phyloP scores from a whole-genome alignment of 106 monocot genomes.

The Dioscorea dumetorum region DNA sequence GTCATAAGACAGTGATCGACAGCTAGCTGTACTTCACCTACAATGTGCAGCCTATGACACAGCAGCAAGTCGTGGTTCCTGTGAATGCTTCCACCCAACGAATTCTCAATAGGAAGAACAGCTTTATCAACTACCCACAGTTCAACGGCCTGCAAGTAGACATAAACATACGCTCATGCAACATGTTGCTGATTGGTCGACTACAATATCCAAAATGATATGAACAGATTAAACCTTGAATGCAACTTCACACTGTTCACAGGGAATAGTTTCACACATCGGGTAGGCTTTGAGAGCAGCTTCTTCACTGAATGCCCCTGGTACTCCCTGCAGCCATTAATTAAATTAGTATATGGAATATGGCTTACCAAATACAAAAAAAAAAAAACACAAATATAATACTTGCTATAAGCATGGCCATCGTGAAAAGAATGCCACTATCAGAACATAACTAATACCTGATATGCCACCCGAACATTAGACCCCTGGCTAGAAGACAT shows the following conservation, averaged over 20 bases:
- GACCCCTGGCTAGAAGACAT: slow-evolving; percentile 35
- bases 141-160: slow-evolving; percentile 59
- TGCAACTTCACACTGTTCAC: slow-evolving; percentile 72
- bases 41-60: slow-evolving; percentile 64
- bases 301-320: slow-evolving; percentile 71
- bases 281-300: slow-evolving; percentile 82
- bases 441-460: slow-evolving; percentile 24
- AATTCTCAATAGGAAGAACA: slow-evolving; percentile 81
- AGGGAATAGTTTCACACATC: slow-evolving; percentile 61
- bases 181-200: background rate
- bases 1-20: slow-evolving; percentile 66
- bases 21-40: slow-evolving; percentile 64
- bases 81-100: slow-evolving; percentile 65
- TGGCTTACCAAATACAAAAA: background rate
- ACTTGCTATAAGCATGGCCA: too few relatives aligned
- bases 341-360: slow-evolving; percentile 5
- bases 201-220: background rate
- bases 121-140: slow-evolving; percentile 71
- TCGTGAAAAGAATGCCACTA: background rate
- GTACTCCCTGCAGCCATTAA: slow-evolving; percentile 44
- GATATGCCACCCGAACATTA: slow-evolving; percentile 65
- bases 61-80: slow-evolving; percentile 70
- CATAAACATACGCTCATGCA: background rate
- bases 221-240: slow-evolving; percentile 47
- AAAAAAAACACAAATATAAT: too few relatives aligned